A percentile compares a stretch with the other conserved stretches of the same genome.
phyloP scores from a whole-genome alignment of 495 filamentous ascomycete species.

The Cryomyces minteri region DNA sequence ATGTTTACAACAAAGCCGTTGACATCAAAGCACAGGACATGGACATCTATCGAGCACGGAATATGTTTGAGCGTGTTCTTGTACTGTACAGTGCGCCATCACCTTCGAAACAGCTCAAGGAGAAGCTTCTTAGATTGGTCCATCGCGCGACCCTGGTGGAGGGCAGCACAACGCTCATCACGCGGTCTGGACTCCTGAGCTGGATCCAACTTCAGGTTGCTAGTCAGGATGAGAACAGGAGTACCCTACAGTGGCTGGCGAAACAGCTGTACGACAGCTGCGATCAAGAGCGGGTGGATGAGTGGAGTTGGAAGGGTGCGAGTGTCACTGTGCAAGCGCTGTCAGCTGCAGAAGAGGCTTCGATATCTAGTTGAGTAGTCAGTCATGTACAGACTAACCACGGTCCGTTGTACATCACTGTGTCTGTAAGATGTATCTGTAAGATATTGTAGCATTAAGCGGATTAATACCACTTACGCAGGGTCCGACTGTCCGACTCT shows the following conservation, averaged over 20 bases:
- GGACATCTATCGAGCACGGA: conserved; percentile 61
- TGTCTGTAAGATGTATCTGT: too few relatives aligned
- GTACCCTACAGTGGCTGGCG: conserved; percentile 36
- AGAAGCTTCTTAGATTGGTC: conserved; percentile 53
- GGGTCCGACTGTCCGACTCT: too few relatives aligned
- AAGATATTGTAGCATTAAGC: too few relatives aligned
- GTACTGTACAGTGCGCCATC: conserved; percentile 50
- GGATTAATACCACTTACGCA: too few relatives aligned
- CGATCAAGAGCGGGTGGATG: conserved; percentile 43
- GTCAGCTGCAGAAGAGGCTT: too few relatives aligned
- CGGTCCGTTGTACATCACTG: too few relatives aligned
- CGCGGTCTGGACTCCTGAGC: conserved; percentile 58
- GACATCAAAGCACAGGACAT: conserved; percentile 36
- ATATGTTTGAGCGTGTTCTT: conserved; percentile 63
- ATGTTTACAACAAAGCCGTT: neutral
- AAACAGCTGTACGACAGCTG: conserved; percentile 47
- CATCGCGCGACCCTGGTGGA: conserved; percentile 55
- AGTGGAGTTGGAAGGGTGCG: conserved; percentile 36
- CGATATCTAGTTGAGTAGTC: too few relatives aligned
- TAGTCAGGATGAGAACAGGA: conserved; percentile 24
- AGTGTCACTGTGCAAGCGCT: too few relatives aligned
- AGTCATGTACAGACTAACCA: too few relatives aligned
- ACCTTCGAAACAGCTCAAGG: conserved; percentile 35
- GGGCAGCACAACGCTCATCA: conserved; percentile 73
- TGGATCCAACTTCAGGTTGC: conserved; percentile 52